Conservation (phyloP, 2,329 filamentous ascomycete genomes). For the Exophiala sideris region DNA sequence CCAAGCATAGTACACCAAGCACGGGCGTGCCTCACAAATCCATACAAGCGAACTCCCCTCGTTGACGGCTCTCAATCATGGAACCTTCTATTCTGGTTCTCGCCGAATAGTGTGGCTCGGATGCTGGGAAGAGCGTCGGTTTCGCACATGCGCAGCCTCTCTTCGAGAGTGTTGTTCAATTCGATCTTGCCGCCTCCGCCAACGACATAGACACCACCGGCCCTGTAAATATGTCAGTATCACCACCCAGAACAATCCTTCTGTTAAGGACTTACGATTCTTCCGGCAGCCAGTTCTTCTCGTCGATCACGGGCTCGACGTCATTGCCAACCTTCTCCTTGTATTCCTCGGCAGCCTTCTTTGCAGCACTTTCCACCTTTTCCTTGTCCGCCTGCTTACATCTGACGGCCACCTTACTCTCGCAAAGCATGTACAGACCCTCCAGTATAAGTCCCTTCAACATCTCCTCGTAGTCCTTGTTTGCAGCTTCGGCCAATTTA, state of each 20-base stretch:
- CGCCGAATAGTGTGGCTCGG: conserved; percentile 82
- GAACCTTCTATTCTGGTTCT: conserved; percentile 95
- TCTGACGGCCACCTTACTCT: conserved; percentile 71
- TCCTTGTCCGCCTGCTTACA: conserved; percentile 77
- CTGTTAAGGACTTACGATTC: conserved; percentile 64
- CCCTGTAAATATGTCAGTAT: conserved; percentile 49
- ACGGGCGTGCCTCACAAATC: not conserved
- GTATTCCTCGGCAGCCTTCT: conserved; percentile 75
- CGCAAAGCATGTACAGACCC: conserved; percentile 82
- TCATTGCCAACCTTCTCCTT: conserved; percentile 73
- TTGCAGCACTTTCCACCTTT: conserved; percentile 71
- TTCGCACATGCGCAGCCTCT: conserved; percentile 80
- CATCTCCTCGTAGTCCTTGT: conserved; percentile 69
- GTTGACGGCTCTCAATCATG: conserved; percentile 61
- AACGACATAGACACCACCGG: conserved; percentile 77
- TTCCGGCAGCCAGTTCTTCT: conserved; percentile 74
- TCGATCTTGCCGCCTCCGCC: conserved; percentile 90
- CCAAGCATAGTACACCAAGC: not conserved
- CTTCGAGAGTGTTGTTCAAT: conserved; percentile 97
- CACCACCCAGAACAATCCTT: not conserved
- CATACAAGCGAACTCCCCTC: too few relatives aligned
- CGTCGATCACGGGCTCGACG: conserved; percentile 67
- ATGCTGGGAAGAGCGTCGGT: conserved; percentile 80
- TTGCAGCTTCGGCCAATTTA: conserved; percentile 63
- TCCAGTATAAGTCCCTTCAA: conserved; percentile 82